phyloP scores from a whole-genome alignment of 768 basidiomycete species.

The Suillus clintonianus region DNA sequence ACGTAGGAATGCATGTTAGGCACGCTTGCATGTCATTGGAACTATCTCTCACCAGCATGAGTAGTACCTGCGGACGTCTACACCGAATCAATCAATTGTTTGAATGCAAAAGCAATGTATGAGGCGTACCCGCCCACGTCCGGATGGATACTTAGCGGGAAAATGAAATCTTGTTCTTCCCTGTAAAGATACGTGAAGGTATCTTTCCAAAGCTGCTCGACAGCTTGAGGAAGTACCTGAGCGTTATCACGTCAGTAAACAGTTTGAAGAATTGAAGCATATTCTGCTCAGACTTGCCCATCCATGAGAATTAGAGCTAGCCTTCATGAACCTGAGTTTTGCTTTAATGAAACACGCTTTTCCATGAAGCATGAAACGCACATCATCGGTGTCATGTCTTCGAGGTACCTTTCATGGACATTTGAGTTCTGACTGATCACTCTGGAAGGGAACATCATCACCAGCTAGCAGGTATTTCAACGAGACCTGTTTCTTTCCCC shows the following conservation, averaged over 20 bases:
- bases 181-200: conserved; percentile 66
- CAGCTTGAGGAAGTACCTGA: conserved; percentile 57
- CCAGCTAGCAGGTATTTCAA: conserved; percentile 71
- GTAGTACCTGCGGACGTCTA: conserved; percentile 63
- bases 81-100: not conserved
- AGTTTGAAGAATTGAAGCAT: not conserved
- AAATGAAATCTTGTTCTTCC: conserved; percentile 61
- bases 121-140: conserved; percentile 62
- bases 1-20: not conserved
- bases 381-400: conserved; percentile 75
- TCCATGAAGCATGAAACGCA: conserved; percentile 21
- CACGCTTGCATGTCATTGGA: not conserved
- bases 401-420: conserved; percentile 47
- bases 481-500: conserved; percentile 61
- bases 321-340: conserved; percentile 60
- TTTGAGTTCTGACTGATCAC: not conserved
- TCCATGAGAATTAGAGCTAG: conserved; percentile 64
- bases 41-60: conserved; percentile 57
- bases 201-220: conserved; percentile 74
- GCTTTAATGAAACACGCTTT: conserved; percentile 4
- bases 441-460: conserved; percentile 18
- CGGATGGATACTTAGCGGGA: conserved; percentile 74
- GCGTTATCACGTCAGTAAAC: not conserved
- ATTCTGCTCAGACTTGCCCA: conserved; percentile 41
- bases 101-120: conserved; percentile 6